phyloP scores from a whole-genome alignment of 164 flowering plant species.

The Vitis vinifera region ASM3070453v1 NC_081817.1:1353001-1353500 shows the following conservation, averaged over 20 bases:
- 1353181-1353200: slow-evolving; percentile 80
- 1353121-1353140: slow-evolving; percentile 64
- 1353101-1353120: slow-evolving; percentile 77
- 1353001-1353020: slow-evolving; percentile 79
- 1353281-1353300: slow-evolving; percentile 76
- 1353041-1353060: slow-evolving; percentile 92
- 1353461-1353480: slow-evolving; percentile 74
- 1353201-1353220: slow-evolving; percentile 91
- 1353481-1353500: slow-evolving; percentile 71
- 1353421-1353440: slow-evolving; percentile 88
- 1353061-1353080: slow-evolving; percentile 91
- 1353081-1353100: slow-evolving; percentile 55
- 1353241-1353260: slow-evolving; percentile 71
- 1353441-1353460: slow-evolving; percentile 84
- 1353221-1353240: slow-evolving; percentile 90
- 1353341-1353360: slow-evolving; percentile 58
- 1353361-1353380: slow-evolving; percentile 52
- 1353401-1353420: slow-evolving; percentile 54
- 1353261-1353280: slow-evolving; percentile 75
- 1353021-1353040: slow-evolving; percentile 94
- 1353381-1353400: slow-evolving; percentile 63
- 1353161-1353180: slow-evolving; percentile 72
- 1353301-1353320: slow-evolving; percentile 68
- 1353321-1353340: slow-evolving; percentile 63
- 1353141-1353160: slow-evolving; percentile 77